Conservation (phyloP, 768 basidiomycete species). For the Agaricus bisporus region DNA sequence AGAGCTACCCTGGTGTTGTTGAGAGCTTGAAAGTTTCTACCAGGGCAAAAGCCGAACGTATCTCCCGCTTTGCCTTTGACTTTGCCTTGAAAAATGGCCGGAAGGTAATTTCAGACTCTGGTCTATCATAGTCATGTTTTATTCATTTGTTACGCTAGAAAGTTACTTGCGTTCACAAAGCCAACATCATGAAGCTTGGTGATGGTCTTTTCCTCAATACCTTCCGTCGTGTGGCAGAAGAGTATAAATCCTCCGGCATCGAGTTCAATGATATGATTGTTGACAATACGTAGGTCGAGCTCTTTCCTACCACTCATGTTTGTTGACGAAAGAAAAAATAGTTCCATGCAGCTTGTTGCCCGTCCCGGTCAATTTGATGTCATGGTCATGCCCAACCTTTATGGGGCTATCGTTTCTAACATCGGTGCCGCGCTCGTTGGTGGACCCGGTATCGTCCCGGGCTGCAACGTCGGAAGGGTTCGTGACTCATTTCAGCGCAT, state of each 20-base stretch:
- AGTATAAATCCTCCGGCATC: conserved; percentile 91
- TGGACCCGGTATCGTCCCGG: conserved; percentile 96
- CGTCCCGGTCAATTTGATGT: conserved; percentile 96
- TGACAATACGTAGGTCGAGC: conserved; percentile 78
- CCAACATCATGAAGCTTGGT: conserved; percentile 99
- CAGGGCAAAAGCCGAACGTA: conserved; percentile 91
- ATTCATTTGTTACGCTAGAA: conserved; percentile 48
- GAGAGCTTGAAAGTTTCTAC: conserved; percentile 98
- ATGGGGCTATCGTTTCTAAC: conserved; percentile 97
- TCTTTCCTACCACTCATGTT: background rate
- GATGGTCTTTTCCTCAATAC: conserved; percentile 99
- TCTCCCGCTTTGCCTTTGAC: conserved; percentile 96
- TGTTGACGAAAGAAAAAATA: conserved; percentile 22
- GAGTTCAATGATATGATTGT: conserved; percentile 98
- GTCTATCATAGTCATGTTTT: background rate
- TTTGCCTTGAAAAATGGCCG: conserved; percentile 98
- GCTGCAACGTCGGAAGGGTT: conserved; percentile 94
- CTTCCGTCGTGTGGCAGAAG: conserved; percentile 93
- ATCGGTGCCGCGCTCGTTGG: conserved; percentile 98
- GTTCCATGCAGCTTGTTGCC: conserved; percentile 98
- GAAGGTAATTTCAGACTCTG: conserved; percentile 49
- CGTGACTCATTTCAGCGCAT: background rate
- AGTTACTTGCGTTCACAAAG: conserved; percentile 99
- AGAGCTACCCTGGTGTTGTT: conserved; percentile 96
- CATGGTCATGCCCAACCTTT: conserved; percentile 98